Percentiles rank a stretch among this genome's conserved stretches.
Conservation (phyloP, 176 grass and related monocot species). For the Bromus sterilis region DNA sequence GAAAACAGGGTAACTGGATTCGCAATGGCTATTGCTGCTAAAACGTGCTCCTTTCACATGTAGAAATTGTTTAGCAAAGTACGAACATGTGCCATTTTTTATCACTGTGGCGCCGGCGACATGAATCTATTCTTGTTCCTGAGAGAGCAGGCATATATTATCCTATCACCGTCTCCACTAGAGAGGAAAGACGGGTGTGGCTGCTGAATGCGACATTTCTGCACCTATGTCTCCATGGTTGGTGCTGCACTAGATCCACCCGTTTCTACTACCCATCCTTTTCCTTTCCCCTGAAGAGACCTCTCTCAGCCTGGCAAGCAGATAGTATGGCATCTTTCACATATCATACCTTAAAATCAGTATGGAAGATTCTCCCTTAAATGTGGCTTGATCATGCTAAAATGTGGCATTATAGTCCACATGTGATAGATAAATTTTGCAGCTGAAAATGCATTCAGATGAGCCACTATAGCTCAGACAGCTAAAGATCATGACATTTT, state of each 20-base stretch:
- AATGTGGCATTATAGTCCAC: not conserved
- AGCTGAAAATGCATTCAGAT: not conserved
- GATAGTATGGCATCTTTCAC: conserved; percentile 3
- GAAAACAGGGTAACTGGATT: too few relatives aligned
- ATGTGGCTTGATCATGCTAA: not conserved
- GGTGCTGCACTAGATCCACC: not conserved
- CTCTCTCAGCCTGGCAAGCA: not conserved
- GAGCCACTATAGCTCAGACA: not conserved
- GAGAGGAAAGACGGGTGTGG: conserved; percentile 10
- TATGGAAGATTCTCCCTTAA: conserved; percentile 1
- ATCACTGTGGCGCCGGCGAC: not conserved
- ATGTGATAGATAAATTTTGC: not conserved
- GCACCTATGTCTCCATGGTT: conserved; percentile 8
- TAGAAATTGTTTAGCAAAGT: not conserved
- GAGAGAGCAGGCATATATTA: not conserved
- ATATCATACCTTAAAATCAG: not conserved
- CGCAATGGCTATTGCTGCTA: not conserved
- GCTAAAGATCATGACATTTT: not conserved
- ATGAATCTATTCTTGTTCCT: not conserved
- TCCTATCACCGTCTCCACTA: conserved; percentile 12
- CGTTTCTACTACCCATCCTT: conserved; percentile 4
- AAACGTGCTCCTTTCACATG: not conserved
- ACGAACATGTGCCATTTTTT: conserved; percentile 1
- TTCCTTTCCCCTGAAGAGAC: conserved; percentile 10
- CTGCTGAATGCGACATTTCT: conserved; percentile 18